Conservation (phyloP, 2,329 filamentous ascomycete species). For the Raffaelea arxii region DNA sequence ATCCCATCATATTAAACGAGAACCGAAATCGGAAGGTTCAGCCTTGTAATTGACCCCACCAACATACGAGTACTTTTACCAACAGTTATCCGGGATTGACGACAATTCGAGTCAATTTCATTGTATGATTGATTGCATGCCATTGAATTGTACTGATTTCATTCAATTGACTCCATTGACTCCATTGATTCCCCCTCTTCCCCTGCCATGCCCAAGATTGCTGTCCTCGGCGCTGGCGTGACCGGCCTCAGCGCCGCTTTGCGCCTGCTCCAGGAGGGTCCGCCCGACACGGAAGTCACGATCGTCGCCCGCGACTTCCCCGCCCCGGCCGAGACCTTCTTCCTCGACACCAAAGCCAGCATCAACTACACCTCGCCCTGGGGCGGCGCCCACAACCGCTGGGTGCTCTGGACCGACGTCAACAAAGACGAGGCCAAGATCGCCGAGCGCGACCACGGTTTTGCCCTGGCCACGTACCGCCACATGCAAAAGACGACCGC, state of each 20-base stretch:
- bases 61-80: no score
- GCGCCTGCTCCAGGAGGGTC: conserved; percentile 26
- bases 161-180: no score
- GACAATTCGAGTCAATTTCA: no score
- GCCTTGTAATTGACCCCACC: no score
- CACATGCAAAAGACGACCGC: conserved; percentile 27
- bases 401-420: conserved; percentile 29
- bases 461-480: conserved; percentile 31
- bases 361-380: conserved; percentile 48
- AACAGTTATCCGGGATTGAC: no score
- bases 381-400: conserved; percentile 47
- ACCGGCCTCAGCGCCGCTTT: conserved; percentile 41
- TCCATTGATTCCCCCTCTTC: no score
- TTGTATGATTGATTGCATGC: no score
- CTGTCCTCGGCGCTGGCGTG: conserved; percentile 36
- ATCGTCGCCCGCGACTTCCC: conserved; percentile 38
- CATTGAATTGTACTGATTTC: no score
- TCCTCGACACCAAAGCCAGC: conserved; percentile 24
- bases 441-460: conserved; percentile 30
- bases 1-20: no score
- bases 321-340: conserved; percentile 30
- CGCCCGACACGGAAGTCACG: conserved; percentile 26
- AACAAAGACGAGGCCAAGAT: conserved; percentile 14
- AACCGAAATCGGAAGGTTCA: no score
- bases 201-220: background rate